These are phyloP conservation scores for Chimonanthus praecox DNA, from an alignment of 164 flowering plant genomes.

Conservation along the genomic window DNA sequence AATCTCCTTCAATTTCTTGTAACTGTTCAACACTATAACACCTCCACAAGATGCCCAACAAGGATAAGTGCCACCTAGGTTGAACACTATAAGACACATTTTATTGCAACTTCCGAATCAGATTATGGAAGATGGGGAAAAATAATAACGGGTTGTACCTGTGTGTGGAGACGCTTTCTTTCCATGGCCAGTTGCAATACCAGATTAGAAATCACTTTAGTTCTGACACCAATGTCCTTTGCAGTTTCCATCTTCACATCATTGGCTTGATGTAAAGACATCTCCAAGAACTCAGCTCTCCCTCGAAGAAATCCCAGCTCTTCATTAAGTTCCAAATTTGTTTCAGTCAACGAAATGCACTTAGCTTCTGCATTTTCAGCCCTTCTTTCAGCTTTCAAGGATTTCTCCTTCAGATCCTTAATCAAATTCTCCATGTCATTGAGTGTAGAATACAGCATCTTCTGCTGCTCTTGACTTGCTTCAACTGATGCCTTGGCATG, in stretches of 20 bases:
- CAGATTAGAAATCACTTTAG: constrained; percentile 61
- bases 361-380: constrained; percentile 51
- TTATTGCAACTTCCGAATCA: neutral
- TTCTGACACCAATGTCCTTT: constrained; percentile 43
- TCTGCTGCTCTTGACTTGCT: constrained; percentile 31
- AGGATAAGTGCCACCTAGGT: neutral
- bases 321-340: constrained; percentile 44
- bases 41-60: neutral
- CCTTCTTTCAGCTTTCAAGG: constrained; percentile 37
- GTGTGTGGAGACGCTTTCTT: constrained; percentile 81
- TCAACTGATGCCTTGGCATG: constrained; percentile 29
- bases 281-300: constrained; percentile 53
- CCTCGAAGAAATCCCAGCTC: constrained; percentile 45
- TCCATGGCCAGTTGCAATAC: constrained; percentile 68
- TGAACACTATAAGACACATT: neutral
- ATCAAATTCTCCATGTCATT: constrained; percentile 39
- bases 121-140: neutral
- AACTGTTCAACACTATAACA: neutral
- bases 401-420: constrained; percentile 36
- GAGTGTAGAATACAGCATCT: constrained; percentile 23
- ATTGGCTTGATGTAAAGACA: constrained; percentile 56
- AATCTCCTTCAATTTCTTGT: too few species aligned
- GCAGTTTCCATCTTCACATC: constrained; percentile 51
- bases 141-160: constrained; percentile 35
- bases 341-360: constrained; percentile 32